A percentile compares a stretch with the other conserved stretches of the same genome.
Evolutionary conservation across 371 early-diverging fungal genomes (phyloP).

Genomic region (Mucor lusitanicus): DNA sequence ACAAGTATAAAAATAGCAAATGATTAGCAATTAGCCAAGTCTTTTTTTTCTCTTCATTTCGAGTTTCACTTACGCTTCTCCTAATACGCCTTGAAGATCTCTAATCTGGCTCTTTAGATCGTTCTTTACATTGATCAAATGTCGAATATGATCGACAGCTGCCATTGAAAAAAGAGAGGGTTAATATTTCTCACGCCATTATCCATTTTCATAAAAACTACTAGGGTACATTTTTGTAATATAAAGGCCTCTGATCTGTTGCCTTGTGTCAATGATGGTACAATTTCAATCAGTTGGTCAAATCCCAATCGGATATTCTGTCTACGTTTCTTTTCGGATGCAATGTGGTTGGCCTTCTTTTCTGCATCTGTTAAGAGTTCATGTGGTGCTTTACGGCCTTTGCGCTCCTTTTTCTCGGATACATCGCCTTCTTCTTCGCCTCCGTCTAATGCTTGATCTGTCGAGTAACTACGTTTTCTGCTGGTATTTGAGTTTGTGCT

Average conservation of each 20-base stretch:
- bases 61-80: slow-evolving; percentile 39
- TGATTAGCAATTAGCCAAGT: neutral
- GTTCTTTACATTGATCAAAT: slow-evolving; percentile 39
- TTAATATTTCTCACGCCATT: neutral
- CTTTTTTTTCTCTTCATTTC: no score
- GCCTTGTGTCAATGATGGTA: slow-evolving; percentile 71
- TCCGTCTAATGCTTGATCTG: slow-evolving; percentile 6
- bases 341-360: slow-evolving; percentile 94
- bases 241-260: slow-evolving; percentile 65
- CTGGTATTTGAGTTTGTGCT: neutral
- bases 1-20: neutral
- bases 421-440: slow-evolving; percentile 5
- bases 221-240: slow-evolving; percentile 53
- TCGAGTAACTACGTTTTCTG: slow-evolving; percentile 12
- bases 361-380: slow-evolving; percentile 90
- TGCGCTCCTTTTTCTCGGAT: slow-evolving; percentile 25
- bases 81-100: slow-evolving; percentile 37
- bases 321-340: slow-evolving; percentile 89
- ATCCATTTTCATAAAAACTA: neutral
- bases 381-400: slow-evolving; percentile 48
- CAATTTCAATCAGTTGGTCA: slow-evolving; percentile 79
- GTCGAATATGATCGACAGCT: slow-evolving; percentile 50
- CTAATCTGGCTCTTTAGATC: slow-evolving; percentile 44
- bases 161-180: neutral
- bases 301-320: slow-evolving; percentile 85